A percentile compares a stretch with the other conserved stretches of the same genome.
Evolutionary conservation across 495 filamentous ascomycete genomes (phyloP).

Genomic region (Platismatia glauca): DNA sequence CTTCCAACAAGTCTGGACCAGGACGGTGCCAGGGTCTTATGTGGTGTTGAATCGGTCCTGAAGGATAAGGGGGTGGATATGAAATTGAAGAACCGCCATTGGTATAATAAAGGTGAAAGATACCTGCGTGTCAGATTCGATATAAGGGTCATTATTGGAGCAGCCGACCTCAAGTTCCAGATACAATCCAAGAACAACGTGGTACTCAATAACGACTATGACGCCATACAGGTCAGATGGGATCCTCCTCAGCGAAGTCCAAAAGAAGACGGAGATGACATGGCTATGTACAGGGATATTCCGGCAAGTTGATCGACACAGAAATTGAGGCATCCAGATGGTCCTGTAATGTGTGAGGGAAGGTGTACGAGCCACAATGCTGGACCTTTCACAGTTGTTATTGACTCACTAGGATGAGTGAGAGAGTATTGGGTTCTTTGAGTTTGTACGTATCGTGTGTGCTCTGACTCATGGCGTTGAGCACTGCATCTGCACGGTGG

Average conservation of each 20-base stretch:
- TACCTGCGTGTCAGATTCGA: slow-evolving; percentile 44
- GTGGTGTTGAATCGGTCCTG: slow-evolving; percentile 25
- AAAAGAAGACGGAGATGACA: background rate
- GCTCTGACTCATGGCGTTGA: too few species aligned
- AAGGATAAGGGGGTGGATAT: slow-evolving; percentile 30
- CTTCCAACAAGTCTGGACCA: slow-evolving; percentile 38
- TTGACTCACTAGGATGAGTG: too few species aligned
- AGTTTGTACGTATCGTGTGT: too few species aligned
- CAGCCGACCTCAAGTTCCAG: slow-evolving; percentile 49
- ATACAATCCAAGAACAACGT: slow-evolving; percentile 42
- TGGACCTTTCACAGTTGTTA: too few species aligned
- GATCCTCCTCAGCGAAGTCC: slow-evolving; percentile 25
- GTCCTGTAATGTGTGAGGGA: too few species aligned
- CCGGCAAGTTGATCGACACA: too few species aligned
- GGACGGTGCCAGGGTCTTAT: slow-evolving; percentile 26
- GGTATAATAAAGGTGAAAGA: slow-evolving; percentile 34
- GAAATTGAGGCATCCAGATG: too few species aligned
- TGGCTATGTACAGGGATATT: background rate
- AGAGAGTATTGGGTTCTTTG: too few species aligned
- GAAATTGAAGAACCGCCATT: slow-evolving; percentile 39
- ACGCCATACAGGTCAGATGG: slow-evolving; percentile 44
- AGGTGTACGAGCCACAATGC: too few species aligned
- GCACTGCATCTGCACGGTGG: too few species aligned
- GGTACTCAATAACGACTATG: slow-evolving; percentile 37
- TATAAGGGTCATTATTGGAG: slow-evolving; percentile 43